phyloP scores from a whole-genome alignment of 2,329 filamentous ascomycete species.

The Aureobasidium sp. region DNA sequence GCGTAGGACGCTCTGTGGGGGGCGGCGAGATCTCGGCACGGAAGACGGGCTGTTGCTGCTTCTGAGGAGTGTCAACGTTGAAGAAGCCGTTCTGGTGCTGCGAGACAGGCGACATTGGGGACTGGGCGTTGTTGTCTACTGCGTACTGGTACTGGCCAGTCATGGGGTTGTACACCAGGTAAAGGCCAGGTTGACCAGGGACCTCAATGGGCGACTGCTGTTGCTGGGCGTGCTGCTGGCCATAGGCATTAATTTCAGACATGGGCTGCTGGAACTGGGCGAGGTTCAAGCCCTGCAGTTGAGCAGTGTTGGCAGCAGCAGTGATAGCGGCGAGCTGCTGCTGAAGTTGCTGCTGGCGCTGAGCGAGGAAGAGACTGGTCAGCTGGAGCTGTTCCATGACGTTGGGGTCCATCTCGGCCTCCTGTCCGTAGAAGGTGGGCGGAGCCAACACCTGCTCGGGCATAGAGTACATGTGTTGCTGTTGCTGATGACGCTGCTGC shows the following conservation, averaged over 20 bases:
- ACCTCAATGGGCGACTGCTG: slow-evolving; percentile 57
- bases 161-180: slow-evolving; percentile 75
- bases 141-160: slow-evolving; percentile 80
- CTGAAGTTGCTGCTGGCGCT: slow-evolving; percentile 91
- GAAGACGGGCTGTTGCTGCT: slow-evolving; percentile 47
- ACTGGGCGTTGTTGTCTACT: slow-evolving; percentile 58
- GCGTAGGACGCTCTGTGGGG: slow-evolving; percentile 46
- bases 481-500: slow-evolving; percentile 40
- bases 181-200: slow-evolving; percentile 66
- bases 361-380: slow-evolving; percentile 84
- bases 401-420: slow-evolving; percentile 74
- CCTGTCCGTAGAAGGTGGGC: slow-evolving; percentile 65
- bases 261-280: slow-evolving; percentile 39
- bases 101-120: slow-evolving; percentile 28
- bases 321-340: slow-evolving; percentile 85
- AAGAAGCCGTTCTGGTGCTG: slow-evolving; percentile 21
- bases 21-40: slow-evolving; percentile 79
- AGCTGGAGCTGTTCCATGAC: slow-evolving; percentile 83
- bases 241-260: slow-evolving; percentile 52
- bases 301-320: slow-evolving; percentile 60
- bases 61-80: slow-evolving; percentile 18
- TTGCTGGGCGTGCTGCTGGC: slow-evolving; percentile 60
- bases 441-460: slow-evolving; percentile 86
- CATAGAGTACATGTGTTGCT: slow-evolving; percentile 53
- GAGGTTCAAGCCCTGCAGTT: slow-evolving; percentile 71